phyloP scores from a whole-genome alignment of 1,284 basidiomycete genomes.

The Pyrrhoderma lamaoense region DNA sequence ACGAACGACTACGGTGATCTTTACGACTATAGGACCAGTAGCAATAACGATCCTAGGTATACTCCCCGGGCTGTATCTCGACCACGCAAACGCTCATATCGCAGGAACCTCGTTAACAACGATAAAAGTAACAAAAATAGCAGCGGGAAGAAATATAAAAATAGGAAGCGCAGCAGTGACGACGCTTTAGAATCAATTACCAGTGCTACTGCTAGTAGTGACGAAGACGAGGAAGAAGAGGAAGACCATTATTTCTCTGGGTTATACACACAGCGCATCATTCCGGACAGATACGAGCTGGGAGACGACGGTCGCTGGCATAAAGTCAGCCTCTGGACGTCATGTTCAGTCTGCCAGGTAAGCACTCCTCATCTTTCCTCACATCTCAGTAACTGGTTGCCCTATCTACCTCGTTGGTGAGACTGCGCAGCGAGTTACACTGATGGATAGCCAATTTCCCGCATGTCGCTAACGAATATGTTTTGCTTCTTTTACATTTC shows the following conservation, averaged over 20 bases:
- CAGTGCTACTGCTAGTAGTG: not conserved
- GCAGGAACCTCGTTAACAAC: not conserved
- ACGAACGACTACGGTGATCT: not conserved
- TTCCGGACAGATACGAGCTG: constrained; percentile 52
- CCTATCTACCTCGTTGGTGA: too few relatives aligned
- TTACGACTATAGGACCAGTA: not conserved
- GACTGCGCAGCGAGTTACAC: too few relatives aligned
- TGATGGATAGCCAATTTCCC: too few relatives aligned
- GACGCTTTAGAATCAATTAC: not conserved
- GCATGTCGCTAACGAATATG: too few relatives aligned
- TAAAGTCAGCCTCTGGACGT: constrained; percentile 45
- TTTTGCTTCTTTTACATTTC: constrained; percentile 10
- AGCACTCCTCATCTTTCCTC: constrained; percentile 15
- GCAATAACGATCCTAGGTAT: not conserved
- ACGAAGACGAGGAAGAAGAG: not conserved
- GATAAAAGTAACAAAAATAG: not conserved
- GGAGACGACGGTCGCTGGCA: constrained; percentile 57
- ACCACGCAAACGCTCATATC: not conserved
- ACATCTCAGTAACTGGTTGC: too few relatives aligned
- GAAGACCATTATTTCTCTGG: not conserved
- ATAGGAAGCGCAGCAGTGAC: not conserved
- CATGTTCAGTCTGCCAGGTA: constrained; percentile 48
- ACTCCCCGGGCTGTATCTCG: not conserved
- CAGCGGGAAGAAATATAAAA: not conserved
- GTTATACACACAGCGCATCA: constrained; percentile 18